Evolutionary conservation across 352 stramenopile genomes (phyloP).

Genomic region (Phytopythium kandeliae): DNA sequence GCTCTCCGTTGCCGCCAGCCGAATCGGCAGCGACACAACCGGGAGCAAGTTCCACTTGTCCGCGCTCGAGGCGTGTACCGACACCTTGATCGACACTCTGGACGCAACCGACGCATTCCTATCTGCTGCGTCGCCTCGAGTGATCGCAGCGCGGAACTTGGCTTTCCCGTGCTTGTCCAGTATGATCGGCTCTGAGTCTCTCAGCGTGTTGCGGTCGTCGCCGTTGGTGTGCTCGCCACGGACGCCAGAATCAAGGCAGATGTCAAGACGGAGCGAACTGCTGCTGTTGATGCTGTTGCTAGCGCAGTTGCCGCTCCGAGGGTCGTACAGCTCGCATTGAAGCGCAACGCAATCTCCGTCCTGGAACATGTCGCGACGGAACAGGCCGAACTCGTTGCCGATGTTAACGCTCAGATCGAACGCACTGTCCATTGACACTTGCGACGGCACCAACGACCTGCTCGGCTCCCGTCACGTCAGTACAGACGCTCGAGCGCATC

Average conservation of each 20-base stretch:
- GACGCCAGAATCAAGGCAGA: slow-evolving; percentile 13
- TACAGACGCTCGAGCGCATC: too few species aligned
- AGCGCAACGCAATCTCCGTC: slow-evolving; percentile 38
- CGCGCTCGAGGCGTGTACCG: slow-evolving; percentile 23
- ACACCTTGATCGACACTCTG: slow-evolving; percentile 32
- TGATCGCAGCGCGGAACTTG: slow-evolving; percentile 39
- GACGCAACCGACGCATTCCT: slow-evolving; percentile 2
- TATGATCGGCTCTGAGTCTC: slow-evolving; percentile 18
- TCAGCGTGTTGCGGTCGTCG: slow-evolving; percentile 5
- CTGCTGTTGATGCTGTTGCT: background rate
- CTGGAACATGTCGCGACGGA: slow-evolving; percentile 46
- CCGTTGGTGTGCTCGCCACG: slow-evolving; percentile 6
- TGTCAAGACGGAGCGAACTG: slow-evolving; percentile 24
- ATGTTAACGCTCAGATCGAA: slow-evolving; percentile 70
- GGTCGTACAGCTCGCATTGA: slow-evolving; percentile 41
- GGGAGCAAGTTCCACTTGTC: slow-evolving; percentile 51
- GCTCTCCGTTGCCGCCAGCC: slow-evolving; percentile 11
- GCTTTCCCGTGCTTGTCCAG: slow-evolving; percentile 64
- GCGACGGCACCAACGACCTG: slow-evolving; percentile 53
- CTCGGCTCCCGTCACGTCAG: too few species aligned
- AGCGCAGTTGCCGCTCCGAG: slow-evolving; percentile 6
- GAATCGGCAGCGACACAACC: slow-evolving; percentile 61
- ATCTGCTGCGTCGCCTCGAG: slow-evolving; percentile 1
- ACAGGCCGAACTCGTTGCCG: slow-evolving; percentile 81
- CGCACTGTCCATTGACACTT: slow-evolving; percentile 40